Percentiles rank a stretch among this genome's conserved stretches.
Evolutionary conservation across 257 asterid species (phyloP).

Genomic region (Scutellaria galericulata): DNA sequence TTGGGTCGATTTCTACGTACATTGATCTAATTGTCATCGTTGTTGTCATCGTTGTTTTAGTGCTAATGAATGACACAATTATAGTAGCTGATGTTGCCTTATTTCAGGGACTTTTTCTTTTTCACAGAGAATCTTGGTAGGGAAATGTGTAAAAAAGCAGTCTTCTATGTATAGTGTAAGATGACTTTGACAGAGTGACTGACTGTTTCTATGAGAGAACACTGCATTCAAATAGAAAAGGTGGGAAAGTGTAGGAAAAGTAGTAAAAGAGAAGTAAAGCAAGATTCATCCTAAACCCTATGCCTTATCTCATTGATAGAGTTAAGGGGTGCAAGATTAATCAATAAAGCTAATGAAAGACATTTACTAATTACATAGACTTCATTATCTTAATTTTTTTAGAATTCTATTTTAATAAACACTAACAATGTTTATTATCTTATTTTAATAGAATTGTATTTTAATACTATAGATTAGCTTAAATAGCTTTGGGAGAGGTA

Average conservation of each 20-base stretch:
- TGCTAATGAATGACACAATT: conserved; percentile 20
- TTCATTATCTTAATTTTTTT: too few relatives aligned
- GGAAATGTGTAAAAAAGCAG: conserved; percentile 46
- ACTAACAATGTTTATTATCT: too few relatives aligned
- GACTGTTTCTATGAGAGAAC: conserved; percentile 33
- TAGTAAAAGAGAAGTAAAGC: conserved; percentile 34
- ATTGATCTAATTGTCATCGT: conserved; percentile 20
- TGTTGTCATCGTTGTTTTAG: not conserved
- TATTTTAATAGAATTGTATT: too few relatives aligned
- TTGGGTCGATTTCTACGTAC: conserved; percentile 13
- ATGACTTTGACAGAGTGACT: conserved; percentile 34
- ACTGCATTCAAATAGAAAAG: conserved; percentile 24
- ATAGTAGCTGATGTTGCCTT: not conserved
- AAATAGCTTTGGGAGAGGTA: too few relatives aligned
- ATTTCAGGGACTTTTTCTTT: not conserved
- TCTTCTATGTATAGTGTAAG: conserved; percentile 20
- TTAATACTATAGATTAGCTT: too few relatives aligned
- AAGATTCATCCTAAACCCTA: conserved; percentile 22
- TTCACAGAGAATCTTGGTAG: conserved; percentile 45
- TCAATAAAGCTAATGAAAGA: too few relatives aligned
- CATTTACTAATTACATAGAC: too few relatives aligned
- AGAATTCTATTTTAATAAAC: too few relatives aligned
- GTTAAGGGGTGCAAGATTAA: too few relatives aligned
- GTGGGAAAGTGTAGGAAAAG: conserved; percentile 30
- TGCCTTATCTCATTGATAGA: not conserved